Evolutionary conservation across 805 yeast species (phyloP).

Genomic region (Priceomyces carsonii): DNA sequence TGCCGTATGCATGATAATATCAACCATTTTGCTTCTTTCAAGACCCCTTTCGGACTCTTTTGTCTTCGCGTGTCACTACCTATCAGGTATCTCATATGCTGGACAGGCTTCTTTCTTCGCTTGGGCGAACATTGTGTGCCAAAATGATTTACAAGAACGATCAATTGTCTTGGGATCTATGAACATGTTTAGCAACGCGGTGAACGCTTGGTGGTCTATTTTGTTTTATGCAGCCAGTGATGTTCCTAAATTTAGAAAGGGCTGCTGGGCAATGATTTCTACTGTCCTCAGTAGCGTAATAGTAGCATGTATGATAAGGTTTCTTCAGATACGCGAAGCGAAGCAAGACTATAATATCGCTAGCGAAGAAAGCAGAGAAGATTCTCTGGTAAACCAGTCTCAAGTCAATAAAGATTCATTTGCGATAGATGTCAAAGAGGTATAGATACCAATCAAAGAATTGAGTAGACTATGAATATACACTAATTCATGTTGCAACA

Average conservation of each 20-base stretch:
- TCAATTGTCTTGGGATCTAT: slow-evolving; percentile 65
- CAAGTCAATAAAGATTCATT: too few species aligned
- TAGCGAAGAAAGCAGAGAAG: too few species aligned
- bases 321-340: slow-evolving; percentile 42
- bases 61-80: slow-evolving; percentile 56
- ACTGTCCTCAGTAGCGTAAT: slow-evolving; percentile 47
- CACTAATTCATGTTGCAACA: too few species aligned
- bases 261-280: slow-evolving; percentile 58
- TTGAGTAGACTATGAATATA: too few species aligned
- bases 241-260: slow-evolving; percentile 52
- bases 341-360: background rate
- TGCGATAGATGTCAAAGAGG: too few species aligned
- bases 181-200: slow-evolving; percentile 65
- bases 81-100: slow-evolving; percentile 55
- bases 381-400: too few species aligned
- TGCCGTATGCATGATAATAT: slow-evolving; percentile 41
- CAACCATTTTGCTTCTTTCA: slow-evolving; percentile 48
- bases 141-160: slow-evolving; percentile 61
- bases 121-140: slow-evolving; percentile 63
- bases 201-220: slow-evolving; percentile 66
- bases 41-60: slow-evolving; percentile 35
- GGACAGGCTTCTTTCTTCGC: slow-evolving; percentile 63
- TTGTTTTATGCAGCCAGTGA: slow-evolving; percentile 52
- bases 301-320: slow-evolving; percentile 42
- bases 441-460: too few species aligned